Percentiles rank a stretch among this genome's conserved stretches.
These are phyloP conservation scores for Pythium pyrilobum DNA, from an alignment of 352 stramenopile genomes.

Conservation along the genomic window DNA sequence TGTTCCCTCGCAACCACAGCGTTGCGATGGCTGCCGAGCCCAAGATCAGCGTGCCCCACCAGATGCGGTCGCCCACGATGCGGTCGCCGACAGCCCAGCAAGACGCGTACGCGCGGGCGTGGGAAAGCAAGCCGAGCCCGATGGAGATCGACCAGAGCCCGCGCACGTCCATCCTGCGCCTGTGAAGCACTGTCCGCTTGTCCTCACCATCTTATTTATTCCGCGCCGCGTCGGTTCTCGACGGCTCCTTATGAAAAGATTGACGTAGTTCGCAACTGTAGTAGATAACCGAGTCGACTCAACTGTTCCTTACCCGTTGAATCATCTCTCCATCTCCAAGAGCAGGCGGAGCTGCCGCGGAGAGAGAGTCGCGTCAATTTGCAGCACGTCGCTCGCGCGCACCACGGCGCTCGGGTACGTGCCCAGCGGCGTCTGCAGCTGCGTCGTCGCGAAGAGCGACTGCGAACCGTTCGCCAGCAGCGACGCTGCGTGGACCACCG, in stretches of 20 bases:
- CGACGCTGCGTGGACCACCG: constrained; percentile 31
- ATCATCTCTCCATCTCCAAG: background rate
- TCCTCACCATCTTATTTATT: constrained; percentile 14
- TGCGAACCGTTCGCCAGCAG: constrained; percentile 54
- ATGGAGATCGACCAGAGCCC: constrained; percentile 14
- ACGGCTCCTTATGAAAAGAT: constrained; percentile 2
- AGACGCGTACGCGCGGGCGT: background rate
- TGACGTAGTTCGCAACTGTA: too few species aligned
- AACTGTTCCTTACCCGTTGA: too few species aligned
- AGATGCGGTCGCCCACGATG: background rate
- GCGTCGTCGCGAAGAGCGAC: constrained; percentile 49
- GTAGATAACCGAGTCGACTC: too few species aligned
- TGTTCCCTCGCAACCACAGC: constrained; percentile 6
- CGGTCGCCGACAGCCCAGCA: constrained; percentile 1
- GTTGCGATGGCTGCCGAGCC: background rate
- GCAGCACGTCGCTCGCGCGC: constrained; percentile 42
- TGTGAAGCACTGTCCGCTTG: background rate
- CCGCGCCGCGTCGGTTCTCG: background rate
- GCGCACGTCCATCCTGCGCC: constrained; percentile 10
- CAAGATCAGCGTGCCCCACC: constrained; percentile 8
- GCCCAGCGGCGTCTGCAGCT: constrained; percentile 59
- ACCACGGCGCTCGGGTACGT: constrained; percentile 58
- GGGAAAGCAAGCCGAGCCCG: constrained; percentile 1
- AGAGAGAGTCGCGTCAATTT: constrained; percentile 36
- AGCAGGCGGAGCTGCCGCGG: constrained; percentile 20